These are phyloP conservation scores for Chamaecyparis obtusa DNA, from an alignment of 75 land plant genomes.

Conservation along the genomic window DNA sequence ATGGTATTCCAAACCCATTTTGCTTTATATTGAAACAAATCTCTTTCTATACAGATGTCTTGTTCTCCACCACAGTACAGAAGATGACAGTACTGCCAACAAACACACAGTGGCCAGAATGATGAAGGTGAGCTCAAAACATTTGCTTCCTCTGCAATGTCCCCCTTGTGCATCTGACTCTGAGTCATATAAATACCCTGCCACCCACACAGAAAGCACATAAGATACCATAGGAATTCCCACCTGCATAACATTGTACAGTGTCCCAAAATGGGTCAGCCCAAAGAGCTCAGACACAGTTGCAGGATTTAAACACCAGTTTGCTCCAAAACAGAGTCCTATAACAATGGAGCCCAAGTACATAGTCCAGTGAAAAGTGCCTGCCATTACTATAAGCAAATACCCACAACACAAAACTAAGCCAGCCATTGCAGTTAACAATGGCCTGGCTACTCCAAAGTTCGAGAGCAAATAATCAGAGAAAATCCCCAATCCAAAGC, in stretches of 20 bases:
- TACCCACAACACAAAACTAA: conserved; percentile 12
- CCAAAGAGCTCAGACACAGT: conserved; percentile 29
- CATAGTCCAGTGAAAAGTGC: conserved; percentile 12
- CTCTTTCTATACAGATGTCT: conserved; percentile 12
- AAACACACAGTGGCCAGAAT: conserved; percentile 31
- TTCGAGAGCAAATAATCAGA: conserved; percentile 13
- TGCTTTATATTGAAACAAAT: too few relatives aligned
- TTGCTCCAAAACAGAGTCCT: conserved; percentile 25
- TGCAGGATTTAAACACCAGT: conserved; percentile 18
- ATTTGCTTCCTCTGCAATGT: conserved; percentile 27
- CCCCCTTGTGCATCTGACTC: neutral
- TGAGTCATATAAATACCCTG: conserved; percentile 12
- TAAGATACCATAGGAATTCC: conserved; percentile 13
- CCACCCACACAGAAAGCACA: conserved; percentile 16
- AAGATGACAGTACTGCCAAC: conserved; percentile 13
- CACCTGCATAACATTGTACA: conserved; percentile 16
- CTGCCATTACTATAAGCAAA: conserved; percentile 4
- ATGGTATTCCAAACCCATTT: too few relatives aligned
- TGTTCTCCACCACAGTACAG: conserved; percentile 25
- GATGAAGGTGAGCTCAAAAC: conserved; percentile 33
- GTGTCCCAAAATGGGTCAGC: conserved; percentile 18
- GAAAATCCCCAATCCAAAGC: conserved; percentile 22
- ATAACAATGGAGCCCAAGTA: conserved; percentile 23
- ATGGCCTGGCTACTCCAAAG: conserved; percentile 16
- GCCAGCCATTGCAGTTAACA: conserved; percentile 10